Evolutionary conservation across 805 yeast species (phyloP).

Genomic region (Nakazawaea populi): DNA sequence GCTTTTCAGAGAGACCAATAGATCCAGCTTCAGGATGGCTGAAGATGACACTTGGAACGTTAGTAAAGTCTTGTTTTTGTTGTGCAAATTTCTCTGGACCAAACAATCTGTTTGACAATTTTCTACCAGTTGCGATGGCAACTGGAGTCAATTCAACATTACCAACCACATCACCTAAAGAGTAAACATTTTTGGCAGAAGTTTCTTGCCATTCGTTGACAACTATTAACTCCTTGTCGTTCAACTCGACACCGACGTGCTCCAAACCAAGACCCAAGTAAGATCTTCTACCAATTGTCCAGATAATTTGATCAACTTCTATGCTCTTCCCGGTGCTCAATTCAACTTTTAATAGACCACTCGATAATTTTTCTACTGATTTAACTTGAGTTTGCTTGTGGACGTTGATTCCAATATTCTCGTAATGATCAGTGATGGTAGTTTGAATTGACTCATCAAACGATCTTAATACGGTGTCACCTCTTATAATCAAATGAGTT

Average conservation of each 20-base stretch:
- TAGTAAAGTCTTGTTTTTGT: slow-evolving; percentile 78
- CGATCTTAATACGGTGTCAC: slow-evolving; percentile 81
- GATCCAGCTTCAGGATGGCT: slow-evolving; percentile 98
- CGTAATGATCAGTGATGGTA: slow-evolving; percentile 76
- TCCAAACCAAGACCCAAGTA: slow-evolving; percentile 71
- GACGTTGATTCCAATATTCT: slow-evolving; percentile 73
- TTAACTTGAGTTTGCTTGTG: slow-evolving; percentile 58
- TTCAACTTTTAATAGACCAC: slow-evolving; percentile 44
- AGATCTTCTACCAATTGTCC: slow-evolving; percentile 94
- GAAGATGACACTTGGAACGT: slow-evolving; percentile 94
- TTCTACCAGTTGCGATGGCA: slow-evolving; percentile 98
- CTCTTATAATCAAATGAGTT: slow-evolving; percentile 84
- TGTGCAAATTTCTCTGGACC: slow-evolving; percentile 67
- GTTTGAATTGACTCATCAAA: slow-evolving; percentile 80
- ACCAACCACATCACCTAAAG: slow-evolving; percentile 94
- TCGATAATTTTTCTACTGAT: slow-evolving; percentile 39
- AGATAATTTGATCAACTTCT: slow-evolving; percentile 76
- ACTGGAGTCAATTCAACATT: slow-evolving; percentile 94
- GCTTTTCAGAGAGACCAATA: slow-evolving; percentile 77
- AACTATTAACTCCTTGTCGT: slow-evolving; percentile 54
- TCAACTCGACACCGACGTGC: slow-evolving; percentile 61
- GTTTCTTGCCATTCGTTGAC: slow-evolving; percentile 91
- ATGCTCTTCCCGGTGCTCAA: slow-evolving; percentile 36
- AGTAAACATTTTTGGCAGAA: slow-evolving; percentile 59
- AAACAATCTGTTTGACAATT: slow-evolving; percentile 83